Evolutionary conservation across 2,329 filamentous ascomycete species (phyloP).

Genomic region (Penicillium nordicum): DNA sequence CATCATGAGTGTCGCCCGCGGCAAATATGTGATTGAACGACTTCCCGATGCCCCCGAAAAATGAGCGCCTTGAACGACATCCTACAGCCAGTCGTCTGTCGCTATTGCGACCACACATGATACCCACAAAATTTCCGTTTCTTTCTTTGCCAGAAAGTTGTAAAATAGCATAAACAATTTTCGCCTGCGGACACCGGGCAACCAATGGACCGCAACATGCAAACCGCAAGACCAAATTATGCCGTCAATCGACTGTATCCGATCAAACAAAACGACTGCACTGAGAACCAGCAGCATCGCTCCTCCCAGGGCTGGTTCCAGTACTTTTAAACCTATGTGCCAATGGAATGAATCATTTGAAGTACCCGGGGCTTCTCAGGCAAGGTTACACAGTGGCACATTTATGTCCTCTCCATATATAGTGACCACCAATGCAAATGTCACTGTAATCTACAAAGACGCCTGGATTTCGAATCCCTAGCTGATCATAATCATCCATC

Average conservation of each 20-base stretch:
- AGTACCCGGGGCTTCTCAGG: neutral
- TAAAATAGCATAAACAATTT: neutral
- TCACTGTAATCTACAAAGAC: neutral
- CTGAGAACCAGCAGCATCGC: neutral
- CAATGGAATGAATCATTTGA: neutral
- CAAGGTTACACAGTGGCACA: neutral
- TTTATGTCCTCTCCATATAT: neutral
- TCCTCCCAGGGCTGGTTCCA: neutral
- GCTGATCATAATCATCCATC: neutral
- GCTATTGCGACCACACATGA: slow-evolving; percentile 1
- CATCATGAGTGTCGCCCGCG: slow-evolving; percentile 74
- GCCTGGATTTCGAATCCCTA: neutral
- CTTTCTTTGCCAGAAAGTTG: neutral
- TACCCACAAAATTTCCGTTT: slow-evolving; percentile 4
- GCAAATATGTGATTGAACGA: slow-evolving; percentile 92
- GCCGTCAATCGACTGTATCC: neutral
- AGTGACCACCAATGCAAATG: neutral
- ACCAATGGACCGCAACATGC: neutral
- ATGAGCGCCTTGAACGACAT: slow-evolving; percentile 26
- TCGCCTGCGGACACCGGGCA: neutral
- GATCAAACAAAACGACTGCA: neutral
- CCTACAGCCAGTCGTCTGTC: neutral
- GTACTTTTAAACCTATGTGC: neutral
- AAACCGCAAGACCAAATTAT: neutral
- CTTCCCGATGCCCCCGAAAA: slow-evolving; percentile 75